A percentile compares a stretch with the other conserved stretches of the same genome.
These are phyloP conservation scores for Cyberlindnera euphorbiae DNA, from an alignment of 805 yeast species.

Conservation along the genomic window DNA sequence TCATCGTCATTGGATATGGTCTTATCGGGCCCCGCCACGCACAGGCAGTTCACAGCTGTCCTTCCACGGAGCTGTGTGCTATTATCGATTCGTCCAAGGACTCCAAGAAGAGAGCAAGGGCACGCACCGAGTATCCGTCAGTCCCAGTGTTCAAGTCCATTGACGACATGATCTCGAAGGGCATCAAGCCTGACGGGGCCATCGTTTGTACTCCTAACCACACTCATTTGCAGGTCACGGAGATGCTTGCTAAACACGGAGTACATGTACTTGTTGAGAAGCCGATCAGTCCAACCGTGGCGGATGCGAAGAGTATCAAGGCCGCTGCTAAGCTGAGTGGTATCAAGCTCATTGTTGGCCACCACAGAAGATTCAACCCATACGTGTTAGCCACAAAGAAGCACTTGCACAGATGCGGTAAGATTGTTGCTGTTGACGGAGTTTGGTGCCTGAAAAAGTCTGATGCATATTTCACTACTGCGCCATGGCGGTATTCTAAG, in stretches of 20 bases:
- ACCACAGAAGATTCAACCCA: constrained; percentile 22
- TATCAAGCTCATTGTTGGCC: constrained; percentile 17
- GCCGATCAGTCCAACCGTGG: constrained; percentile 16
- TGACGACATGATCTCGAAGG: constrained; percentile 7
- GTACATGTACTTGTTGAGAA: constrained; percentile 18
- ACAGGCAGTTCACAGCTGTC: constrained; percentile 13
- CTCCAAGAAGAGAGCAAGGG: constrained; percentile 7
- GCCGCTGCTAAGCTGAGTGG: constrained; percentile 5
- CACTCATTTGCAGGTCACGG: constrained; percentile 13
- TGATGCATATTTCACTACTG: constrained; percentile 16
- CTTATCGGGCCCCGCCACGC: constrained; percentile 22
- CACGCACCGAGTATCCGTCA: constrained; percentile 4
- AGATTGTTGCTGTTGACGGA: constrained; percentile 18
- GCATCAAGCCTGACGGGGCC: constrained; percentile 16
- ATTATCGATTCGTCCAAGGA: constrained; percentile 16
- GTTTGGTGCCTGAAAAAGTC: constrained; percentile 19
- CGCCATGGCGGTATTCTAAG: constrained; percentile 16
- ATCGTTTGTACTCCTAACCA: constrained; percentile 20
- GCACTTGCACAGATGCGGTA: constrained; percentile 13
- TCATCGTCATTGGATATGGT: constrained; percentile 19
- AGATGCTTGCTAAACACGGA: constrained; percentile 7
- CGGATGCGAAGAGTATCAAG: constrained; percentile 15
- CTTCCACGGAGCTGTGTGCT: constrained; percentile 12
- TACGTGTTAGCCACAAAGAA: constrained; percentile 18
- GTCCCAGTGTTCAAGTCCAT: constrained; percentile 10